Percentiles rank a stretch among this genome's conserved stretches.
Evolutionary conservation across 805 yeast species (phyloP).

Genomic region (Candida michaelii): DNA sequence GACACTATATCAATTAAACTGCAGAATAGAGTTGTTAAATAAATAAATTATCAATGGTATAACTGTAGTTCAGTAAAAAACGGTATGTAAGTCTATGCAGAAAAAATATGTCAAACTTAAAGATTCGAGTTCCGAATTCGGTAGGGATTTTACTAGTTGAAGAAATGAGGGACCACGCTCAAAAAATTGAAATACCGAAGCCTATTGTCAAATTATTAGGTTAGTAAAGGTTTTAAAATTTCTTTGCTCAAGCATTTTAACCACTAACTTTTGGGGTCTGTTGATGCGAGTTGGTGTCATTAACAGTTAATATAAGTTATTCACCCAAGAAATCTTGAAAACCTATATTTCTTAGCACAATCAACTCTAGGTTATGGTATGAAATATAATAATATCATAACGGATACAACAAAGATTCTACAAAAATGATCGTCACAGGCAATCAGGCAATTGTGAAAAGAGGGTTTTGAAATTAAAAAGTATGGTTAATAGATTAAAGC

Average conservation of each 20-base stretch:
- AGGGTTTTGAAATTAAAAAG: not conserved
- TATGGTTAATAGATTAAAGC: not conserved
- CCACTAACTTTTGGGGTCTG: not conserved
- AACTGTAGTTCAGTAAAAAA: not conserved
- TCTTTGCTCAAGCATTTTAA: not conserved
- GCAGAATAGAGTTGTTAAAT: no score
- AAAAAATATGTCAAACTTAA: constrained; percentile 4
- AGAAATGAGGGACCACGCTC: constrained; percentile 1
- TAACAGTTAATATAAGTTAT: not conserved
- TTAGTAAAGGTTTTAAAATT: constrained; percentile 1
- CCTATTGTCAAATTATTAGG: not conserved
- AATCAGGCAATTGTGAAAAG: not conserved
- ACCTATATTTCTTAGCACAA: no score
- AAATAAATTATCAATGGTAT: no score
- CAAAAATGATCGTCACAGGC: not conserved
- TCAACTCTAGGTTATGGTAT: no score
- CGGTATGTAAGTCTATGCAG: constrained; percentile 2
- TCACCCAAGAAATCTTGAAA: no score
- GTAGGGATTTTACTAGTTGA: not conserved
- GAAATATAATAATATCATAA: no score
- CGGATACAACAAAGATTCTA: no score
- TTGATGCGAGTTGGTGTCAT: constrained; percentile 1
- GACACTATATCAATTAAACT: not conserved
- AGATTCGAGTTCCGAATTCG: constrained; percentile 1
- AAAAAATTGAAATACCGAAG: not conserved